Base-by-base conservation (phyloP, 352 stramenopile genomes). In the Phytophthora vignae region DNA sequence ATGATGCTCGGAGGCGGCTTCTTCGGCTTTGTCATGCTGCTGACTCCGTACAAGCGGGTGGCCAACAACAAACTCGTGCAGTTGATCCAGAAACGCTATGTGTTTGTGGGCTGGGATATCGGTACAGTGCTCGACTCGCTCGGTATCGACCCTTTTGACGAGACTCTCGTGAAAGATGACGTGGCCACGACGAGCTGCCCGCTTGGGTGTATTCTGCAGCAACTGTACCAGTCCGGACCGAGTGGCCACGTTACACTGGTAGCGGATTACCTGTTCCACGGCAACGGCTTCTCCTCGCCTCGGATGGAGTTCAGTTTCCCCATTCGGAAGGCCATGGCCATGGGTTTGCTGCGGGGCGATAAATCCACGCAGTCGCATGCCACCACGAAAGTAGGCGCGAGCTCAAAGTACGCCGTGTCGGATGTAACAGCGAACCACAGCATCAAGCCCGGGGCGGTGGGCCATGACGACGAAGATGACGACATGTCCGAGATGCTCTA, bases 21-120 rank as follows among this genome's bases (percentile, higher is more conserved):
- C 46, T 55, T 84, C 7, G 67, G 74, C 0, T 55, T 64, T 9
- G 25, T 72, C 7, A 70, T 91, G 52, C 46, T 90, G 19, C 36
- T 62, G 46, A 87, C 79, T 5, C 73, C 73, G 29, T 90, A 86
- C 58, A 63, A 67, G 1, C 71, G 70, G 36, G 73, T 76, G 12
- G 80, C 74, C 38, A 74, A 85, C 64, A 91, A 91, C 62, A 70
- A 73, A 48, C 25, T 90, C 22, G 31, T 91, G 22, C 74, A 69
- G 1, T 22, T 87, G 29, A 74, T 91, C 3, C 81, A 91, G 56
- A 48, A 77, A 21, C 78, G 82, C 0, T 91, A 90, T 49, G 21
- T 83, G 4, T 62, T 88, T 38, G 68, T 83, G 2, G 83, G 83
- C 6, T 91, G 83, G 83, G 83, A 91, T 25, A 44, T 76, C 3